A percentile compares a stretch with the other conserved stretches of the same genome.
These are phyloP conservation scores for Monilinia laxa DNA, from an alignment of 2,329 filamentous ascomycete genomes.

Conservation along the genomic window DNA sequence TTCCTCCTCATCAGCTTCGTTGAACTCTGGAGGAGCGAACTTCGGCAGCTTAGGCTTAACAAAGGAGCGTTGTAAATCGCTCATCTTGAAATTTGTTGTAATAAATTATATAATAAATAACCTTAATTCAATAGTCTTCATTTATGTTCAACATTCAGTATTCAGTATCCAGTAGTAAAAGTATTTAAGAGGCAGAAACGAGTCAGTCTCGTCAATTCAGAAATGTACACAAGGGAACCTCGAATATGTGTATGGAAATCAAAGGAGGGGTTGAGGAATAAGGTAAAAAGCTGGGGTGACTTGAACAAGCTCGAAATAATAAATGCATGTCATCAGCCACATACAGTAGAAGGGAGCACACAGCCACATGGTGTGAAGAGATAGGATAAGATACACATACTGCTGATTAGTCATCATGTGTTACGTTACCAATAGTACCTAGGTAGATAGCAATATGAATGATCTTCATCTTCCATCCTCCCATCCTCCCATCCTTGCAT, in stretches of 20 bases:
- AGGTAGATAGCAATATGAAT: background rate
- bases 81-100: constrained; percentile 54
- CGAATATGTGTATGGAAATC: background rate
- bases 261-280: background rate
- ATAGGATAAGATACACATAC: background rate
- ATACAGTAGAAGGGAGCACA: no score
- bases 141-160: background rate
- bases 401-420: constrained; percentile 2
- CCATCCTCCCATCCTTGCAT: no score
- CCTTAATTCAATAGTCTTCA: background rate
- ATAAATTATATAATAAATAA: background rate
- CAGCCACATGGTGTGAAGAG: background rate
- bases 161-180: background rate
- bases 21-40: constrained; percentile 55
- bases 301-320: no score
- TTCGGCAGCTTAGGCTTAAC: constrained; percentile 70
- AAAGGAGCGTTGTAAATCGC: constrained; percentile 76
- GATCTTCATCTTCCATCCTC: background rate
- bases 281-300: no score
- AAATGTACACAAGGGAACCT: background rate
- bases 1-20: constrained; percentile 51
- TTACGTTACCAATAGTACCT: no score
- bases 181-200: background rate
- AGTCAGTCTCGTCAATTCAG: background rate
- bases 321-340: constrained; percentile 3